These are phyloP conservation scores for Xylaria telfairii DNA, from an alignment of 495 filamentous ascomycete genomes.

Conservation along the genomic window DNA sequence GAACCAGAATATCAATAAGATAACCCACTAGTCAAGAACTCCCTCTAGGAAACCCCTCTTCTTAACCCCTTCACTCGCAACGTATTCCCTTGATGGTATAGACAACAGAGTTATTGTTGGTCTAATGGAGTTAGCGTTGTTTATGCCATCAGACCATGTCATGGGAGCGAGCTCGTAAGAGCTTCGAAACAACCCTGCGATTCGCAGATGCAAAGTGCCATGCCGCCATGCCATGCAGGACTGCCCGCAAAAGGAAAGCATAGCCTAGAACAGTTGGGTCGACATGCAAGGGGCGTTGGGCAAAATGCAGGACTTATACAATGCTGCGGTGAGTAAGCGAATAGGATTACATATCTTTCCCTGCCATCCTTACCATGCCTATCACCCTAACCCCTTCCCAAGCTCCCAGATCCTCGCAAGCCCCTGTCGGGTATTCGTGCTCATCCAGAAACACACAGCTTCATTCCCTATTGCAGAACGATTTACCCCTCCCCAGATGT, in stretches of 20 bases:
- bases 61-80: background rate
- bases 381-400: background rate
- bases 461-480: background rate
- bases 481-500: background rate
- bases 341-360: background rate
- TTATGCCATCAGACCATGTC: background rate
- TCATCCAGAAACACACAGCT: background rate
- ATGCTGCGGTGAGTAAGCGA: conserved; percentile 4
- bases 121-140: background rate
- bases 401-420: background rate
- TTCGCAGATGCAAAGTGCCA: background rate
- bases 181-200: conserved; percentile 1
- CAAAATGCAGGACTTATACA: conserved; percentile 1
- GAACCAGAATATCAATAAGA: conserved; percentile 2
- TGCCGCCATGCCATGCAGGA: background rate
- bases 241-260: background rate
- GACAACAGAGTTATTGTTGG: background rate
- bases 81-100: conserved; percentile 2
- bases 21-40: background rate
- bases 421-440: background rate
- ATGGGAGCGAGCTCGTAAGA: background rate
- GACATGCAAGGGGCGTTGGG: conserved; percentile 5
- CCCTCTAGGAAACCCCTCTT: background rate
- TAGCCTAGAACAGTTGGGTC: background rate
- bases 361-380: background rate